These are phyloP conservation scores for Ganoderma lingzhi DNA, from an alignment of 1,284 basidiomycete species.

Conservation along the genomic window DNA sequence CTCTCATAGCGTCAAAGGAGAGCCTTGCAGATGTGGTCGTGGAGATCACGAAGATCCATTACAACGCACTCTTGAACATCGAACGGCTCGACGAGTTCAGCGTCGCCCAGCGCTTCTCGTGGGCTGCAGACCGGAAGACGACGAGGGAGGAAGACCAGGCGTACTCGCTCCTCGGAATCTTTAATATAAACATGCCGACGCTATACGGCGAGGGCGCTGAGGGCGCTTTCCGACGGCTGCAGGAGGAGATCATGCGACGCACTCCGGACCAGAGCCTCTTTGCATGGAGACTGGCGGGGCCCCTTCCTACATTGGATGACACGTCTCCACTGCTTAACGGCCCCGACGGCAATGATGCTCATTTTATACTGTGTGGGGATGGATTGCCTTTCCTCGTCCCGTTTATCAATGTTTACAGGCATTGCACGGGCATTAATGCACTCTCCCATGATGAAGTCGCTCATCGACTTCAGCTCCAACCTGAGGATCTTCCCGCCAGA, in stretches of 20 bases:
- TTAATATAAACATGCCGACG: background rate
- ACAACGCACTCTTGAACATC: background rate
- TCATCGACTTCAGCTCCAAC: background rate
- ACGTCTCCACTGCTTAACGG: no score
- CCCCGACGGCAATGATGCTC: no score
- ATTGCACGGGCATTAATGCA: background rate
- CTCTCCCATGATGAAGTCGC: background rate
- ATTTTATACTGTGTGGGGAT: no score
- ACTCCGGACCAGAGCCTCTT: conserved; percentile 3
- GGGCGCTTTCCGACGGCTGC: background rate
- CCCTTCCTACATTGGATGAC: background rate
- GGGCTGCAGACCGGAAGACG: background rate
- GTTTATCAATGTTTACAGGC: background rate
- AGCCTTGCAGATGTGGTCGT: background rate
- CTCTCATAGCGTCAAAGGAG: background rate
- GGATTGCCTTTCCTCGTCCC: background rate
- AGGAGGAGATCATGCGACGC: conserved; percentile 1
- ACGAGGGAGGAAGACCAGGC: background rate
- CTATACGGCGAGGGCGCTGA: background rate
- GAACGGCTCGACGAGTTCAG: background rate
- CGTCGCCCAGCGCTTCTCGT: background rate
- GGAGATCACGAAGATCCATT: no score
- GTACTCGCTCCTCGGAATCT: background rate
- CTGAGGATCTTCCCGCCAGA: background rate
- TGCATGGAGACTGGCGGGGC: background rate